phyloP scores from a whole-genome alignment of 2,329 filamentous ascomycete species.

The Leptographium wingfieldii region DNA sequence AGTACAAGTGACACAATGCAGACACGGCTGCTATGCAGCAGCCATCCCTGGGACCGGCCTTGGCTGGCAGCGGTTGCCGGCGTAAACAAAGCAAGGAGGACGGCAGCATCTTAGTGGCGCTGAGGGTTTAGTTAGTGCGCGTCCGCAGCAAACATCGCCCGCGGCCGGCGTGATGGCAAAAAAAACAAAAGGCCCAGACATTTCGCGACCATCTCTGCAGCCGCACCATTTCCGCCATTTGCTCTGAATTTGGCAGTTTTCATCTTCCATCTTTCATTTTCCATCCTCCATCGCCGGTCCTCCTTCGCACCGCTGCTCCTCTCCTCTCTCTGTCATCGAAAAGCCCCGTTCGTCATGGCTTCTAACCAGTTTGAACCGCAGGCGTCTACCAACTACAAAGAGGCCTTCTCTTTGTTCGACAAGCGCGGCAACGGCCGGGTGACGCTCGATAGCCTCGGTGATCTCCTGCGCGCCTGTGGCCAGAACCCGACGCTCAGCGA shows the following conservation, averaged over 20 bases:
- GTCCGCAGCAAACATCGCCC: background rate
- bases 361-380: slow-evolving; percentile 43
- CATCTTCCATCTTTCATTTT: background rate
- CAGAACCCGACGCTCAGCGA: slow-evolving; percentile 95
- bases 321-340: background rate
- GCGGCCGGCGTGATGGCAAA: background rate
- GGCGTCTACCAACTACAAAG: slow-evolving; percentile 97
- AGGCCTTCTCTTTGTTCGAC: slow-evolving; percentile 99
- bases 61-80: background rate
- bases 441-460: slow-evolving; percentile 71
- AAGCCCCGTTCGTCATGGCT: slow-evolving; percentile 24
- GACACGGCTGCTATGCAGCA: background rate
- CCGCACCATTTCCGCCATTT: too few relatives aligned
- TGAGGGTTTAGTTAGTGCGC: background rate
- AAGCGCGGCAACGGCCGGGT: slow-evolving; percentile 97
- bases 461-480: slow-evolving; percentile 89
- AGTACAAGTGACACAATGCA: background rate
- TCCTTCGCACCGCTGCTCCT: background rate
- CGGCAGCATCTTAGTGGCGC: background rate
- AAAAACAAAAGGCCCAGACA: background rate
- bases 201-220: background rate
- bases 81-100: slow-evolving; percentile 4
- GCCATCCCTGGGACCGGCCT: background rate
- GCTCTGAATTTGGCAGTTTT: background rate
- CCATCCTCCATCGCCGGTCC: background rate